Percentiles rank a stretch among this genome's conserved stretches.
Conservation (phyloP, 441 rosid species). For the Rhodomyrtus psidioides region DNA sequence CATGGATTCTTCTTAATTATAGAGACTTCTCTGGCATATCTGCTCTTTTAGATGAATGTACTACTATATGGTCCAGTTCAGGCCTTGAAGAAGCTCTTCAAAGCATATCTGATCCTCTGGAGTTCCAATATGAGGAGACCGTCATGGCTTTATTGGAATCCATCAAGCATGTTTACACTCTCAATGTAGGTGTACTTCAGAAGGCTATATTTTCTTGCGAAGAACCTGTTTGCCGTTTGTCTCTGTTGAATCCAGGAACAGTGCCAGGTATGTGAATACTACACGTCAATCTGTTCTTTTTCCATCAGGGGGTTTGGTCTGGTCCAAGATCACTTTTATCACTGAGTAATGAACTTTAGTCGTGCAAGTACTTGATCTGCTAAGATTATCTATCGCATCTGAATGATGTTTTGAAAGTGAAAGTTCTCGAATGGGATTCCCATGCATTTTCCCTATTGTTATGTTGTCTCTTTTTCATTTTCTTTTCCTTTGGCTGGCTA, state of each 20-base stretch:
- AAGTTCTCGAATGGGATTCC: neutral
- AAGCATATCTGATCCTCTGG: conserved; percentile 27
- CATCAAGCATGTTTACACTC: conserved; percentile 24
- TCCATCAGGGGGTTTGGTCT: neutral
- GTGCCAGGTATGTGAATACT: conserved; percentile 35
- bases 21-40: conserved; percentile 16
- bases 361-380: neutral
- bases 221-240: conserved; percentile 36
- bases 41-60: conserved; percentile 41
- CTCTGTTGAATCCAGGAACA: conserved; percentile 27
- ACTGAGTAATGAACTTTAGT: neutral
- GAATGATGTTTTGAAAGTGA: neutral
- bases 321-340: neutral
- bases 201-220: conserved; percentile 26
- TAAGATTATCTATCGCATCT: neutral
- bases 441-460: neutral
- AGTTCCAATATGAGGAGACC: conserved; percentile 19
- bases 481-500: neutral
- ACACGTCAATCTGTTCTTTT: neutral
- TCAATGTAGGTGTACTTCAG: conserved; percentile 27
- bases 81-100: conserved; percentile 57
- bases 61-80: conserved; percentile 49
- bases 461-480: neutral
- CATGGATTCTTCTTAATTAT: conserved; percentile 45
- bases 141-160: conserved; percentile 30